phyloP scores from a whole-genome alignment of 2,329 filamentous ascomycete genomes.

The Graphilbum ipis-grandicollis region DNA sequence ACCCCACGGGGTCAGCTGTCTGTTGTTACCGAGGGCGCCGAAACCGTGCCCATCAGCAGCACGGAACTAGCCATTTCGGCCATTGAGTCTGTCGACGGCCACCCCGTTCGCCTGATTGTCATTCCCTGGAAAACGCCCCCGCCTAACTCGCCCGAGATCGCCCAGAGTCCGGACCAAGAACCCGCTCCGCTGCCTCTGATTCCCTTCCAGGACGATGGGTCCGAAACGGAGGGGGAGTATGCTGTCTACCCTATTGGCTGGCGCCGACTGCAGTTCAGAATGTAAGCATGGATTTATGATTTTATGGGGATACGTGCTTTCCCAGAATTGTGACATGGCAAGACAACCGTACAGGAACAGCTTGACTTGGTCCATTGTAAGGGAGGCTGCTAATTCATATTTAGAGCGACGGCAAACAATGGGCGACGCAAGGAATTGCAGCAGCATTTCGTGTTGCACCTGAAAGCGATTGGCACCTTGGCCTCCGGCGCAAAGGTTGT shows the following conservation, averaged over 20 bases:
- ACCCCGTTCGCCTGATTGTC: constrained; percentile 82
- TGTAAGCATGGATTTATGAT: constrained; percentile 25
- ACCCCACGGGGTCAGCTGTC: constrained; percentile 63
- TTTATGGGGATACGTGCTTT: too few species aligned
- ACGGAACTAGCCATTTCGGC: constrained; percentile 83
- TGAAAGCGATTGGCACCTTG: constrained; percentile 73
- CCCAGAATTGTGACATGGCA: too few species aligned
- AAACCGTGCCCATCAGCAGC: constrained; percentile 63
- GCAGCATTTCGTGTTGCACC: constrained; percentile 81
- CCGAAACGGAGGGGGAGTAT: constrained; percentile 53
- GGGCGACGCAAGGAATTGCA: constrained; percentile 86
- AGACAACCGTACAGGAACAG: too few species aligned
- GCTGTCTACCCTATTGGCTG: constrained; percentile 87
- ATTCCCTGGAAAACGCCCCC: constrained; percentile 96
- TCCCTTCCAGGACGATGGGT: constrained; percentile 43
- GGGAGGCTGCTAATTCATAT: too few species aligned
- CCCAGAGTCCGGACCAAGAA: constrained; percentile 59
- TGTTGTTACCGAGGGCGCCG: constrained; percentile 67
- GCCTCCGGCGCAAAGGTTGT: constrained; percentile 69
- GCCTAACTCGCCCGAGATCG: constrained; percentile 53
- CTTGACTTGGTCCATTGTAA: too few species aligned
- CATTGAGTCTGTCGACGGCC: constrained; percentile 86
- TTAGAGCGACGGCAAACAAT: constrained; percentile 84
- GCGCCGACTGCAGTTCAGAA: constrained; percentile 85
- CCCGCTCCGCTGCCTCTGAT: constrained; percentile 65